These are phyloP conservation scores for Penicillium soppii DNA, from an alignment of 495 filamentous ascomycete genomes.

Conservation along the genomic window DNA sequence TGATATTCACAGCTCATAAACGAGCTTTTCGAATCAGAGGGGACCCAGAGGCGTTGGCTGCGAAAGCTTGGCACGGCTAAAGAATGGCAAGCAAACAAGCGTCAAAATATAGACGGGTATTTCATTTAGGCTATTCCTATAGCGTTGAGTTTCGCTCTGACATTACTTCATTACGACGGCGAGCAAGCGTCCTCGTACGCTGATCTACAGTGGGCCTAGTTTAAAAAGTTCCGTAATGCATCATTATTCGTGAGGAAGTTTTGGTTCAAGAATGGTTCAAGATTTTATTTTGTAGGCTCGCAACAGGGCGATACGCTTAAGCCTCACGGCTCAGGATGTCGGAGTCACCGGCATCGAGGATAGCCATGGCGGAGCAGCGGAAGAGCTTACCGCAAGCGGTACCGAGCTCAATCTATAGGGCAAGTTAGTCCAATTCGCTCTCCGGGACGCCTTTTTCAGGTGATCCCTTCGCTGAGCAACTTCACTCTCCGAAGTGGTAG, in stretches of 20 bases:
- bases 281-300: conserved; percentile 4
- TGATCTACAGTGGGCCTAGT: neutral
- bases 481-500: conserved; percentile 61
- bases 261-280: conserved; percentile 10
- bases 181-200: neutral
- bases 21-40: too few relatives aligned
- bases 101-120: neutral
- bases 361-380: conserved; percentile 87
- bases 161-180: too few relatives aligned
- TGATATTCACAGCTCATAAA: too few relatives aligned
- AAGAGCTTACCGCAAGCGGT: conserved; percentile 89
- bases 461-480: conserved; percentile 48
- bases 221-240: conserved; percentile 6
- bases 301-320: conserved; percentile 14
- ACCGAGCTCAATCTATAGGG: conserved; percentile 86
- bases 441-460: conserved; percentile 24
- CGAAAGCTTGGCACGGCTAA: neutral
- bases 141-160: too few relatives aligned
- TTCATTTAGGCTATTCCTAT: conserved; percentile 1
- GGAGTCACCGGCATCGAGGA: conserved; percentile 97
- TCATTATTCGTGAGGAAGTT: conserved; percentile 7
- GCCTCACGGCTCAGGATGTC: conserved; percentile 68
- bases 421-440: conserved; percentile 26
- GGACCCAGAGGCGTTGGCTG: neutral
- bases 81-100: neutral